Percentiles rank a stretch among this genome's conserved stretches.
phyloP scores from a whole-genome alignment of 2,329 filamentous ascomycete species.

The Emergomyces orientalis region DNA sequence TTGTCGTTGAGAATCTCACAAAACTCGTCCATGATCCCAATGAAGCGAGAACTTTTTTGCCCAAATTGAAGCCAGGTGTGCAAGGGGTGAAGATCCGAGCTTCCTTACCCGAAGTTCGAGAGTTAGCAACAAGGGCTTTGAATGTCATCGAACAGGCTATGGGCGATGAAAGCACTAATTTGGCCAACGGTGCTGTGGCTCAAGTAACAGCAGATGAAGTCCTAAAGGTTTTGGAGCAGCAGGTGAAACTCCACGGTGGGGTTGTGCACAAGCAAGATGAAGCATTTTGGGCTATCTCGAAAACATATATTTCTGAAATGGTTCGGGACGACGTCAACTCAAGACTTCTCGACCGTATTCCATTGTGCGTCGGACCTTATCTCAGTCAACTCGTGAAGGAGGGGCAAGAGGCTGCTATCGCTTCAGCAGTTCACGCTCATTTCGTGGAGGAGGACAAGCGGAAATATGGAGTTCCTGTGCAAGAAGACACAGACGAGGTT shows the following conservation, averaged over 20 bases:
- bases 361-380: slow-evolving; percentile 62
- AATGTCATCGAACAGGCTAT: slow-evolving; percentile 90
- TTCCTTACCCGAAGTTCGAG: slow-evolving; percentile 87
- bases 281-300: slow-evolving; percentile 55
- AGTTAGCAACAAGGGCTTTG: slow-evolving; percentile 73
- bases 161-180: slow-evolving; percentile 56
- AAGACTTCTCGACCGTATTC: slow-evolving; percentile 65
- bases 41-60: slow-evolving; percentile 88
- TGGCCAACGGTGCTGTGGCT: slow-evolving; percentile 49
- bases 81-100: slow-evolving; percentile 79
- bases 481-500: slow-evolving; percentile 82
- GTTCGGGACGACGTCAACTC: slow-evolving; percentile 81
- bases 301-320: slow-evolving; percentile 70
- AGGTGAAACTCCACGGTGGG: slow-evolving; percentile 62
- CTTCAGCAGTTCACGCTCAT: slow-evolving; percentile 62
- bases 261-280: slow-evolving; percentile 53
- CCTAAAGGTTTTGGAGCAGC: slow-evolving; percentile 60
- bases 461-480: slow-evolving; percentile 72
- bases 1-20: slow-evolving; percentile 95
- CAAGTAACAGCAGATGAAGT: slow-evolving; percentile 65
- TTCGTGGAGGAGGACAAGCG: slow-evolving; percentile 79
- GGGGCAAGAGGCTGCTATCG: slow-evolving; percentile 55
- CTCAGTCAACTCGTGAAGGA: slow-evolving; percentile 60
- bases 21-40: slow-evolving; percentile 95
- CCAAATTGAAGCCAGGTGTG: slow-evolving; percentile 88